A percentile compares a stretch with the other conserved stretches of the same genome.
phyloP scores from a whole-genome alignment of 78 protist genomes.

The Cavenderia fasciculata region DNA sequence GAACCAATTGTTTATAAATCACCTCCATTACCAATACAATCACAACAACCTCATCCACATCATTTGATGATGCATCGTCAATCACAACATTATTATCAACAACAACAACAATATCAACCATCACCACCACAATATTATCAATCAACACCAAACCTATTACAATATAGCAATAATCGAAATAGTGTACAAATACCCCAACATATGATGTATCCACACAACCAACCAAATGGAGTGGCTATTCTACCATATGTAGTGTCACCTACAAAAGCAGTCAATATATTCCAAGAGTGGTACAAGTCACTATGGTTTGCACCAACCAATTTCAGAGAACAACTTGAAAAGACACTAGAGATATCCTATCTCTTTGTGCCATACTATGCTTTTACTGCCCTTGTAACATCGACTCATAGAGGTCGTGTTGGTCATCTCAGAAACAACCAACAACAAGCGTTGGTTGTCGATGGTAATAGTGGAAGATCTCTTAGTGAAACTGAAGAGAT shows the following conservation, averaged over 20 bases:
- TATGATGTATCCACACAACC: constrained; percentile 44
- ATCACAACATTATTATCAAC: neutral
- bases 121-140: neutral
- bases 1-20: neutral
- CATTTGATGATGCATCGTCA: too few species aligned
- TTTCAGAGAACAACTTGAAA: constrained; percentile 38
- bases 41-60: too few species aligned
- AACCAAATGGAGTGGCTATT: constrained; percentile 45
- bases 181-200: too few species aligned
- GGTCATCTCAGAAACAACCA: neutral
- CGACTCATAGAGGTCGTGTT: constrained; percentile 12
- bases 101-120: neutral
- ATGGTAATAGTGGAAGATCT: neutral
- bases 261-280: constrained; percentile 4
- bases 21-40: neutral
- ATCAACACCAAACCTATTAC: too few species aligned
- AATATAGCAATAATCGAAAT: too few species aligned
- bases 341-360: neutral
- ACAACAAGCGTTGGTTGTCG: neutral
- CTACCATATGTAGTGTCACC: constrained; percentile 32
- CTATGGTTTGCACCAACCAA: constrained; percentile 53
- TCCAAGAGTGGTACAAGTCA: constrained; percentile 51
- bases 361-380: constrained; percentile 29
- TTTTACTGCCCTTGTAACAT: constrained; percentile 2
- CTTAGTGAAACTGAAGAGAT: constrained; percentile 29